These are phyloP conservation scores for Phanerodontia chrysosporium DNA, from an alignment of 768 basidiomycete species.

Conservation along the genomic window DNA sequence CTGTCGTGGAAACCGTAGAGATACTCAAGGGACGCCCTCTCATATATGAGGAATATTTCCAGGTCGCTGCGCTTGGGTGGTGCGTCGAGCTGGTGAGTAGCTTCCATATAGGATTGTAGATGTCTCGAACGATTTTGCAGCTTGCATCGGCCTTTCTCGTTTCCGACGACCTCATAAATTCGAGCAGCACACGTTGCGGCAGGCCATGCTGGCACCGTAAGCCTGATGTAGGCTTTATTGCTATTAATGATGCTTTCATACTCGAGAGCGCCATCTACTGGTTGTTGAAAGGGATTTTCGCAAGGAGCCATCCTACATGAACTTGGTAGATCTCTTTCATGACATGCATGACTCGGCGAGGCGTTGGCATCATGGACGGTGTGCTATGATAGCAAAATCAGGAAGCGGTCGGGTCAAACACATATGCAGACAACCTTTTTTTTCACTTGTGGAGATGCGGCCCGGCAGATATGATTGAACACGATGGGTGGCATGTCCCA, in stretches of 20 bases:
- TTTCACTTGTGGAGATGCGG: no score
- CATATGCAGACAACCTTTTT: no score
- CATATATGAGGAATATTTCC: constrained; percentile 81
- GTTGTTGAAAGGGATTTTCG: constrained; percentile 87
- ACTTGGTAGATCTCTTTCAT: constrained; percentile 88
- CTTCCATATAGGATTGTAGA: no score
- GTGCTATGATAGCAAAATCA: no score
- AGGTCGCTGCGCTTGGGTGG: constrained; percentile 90
- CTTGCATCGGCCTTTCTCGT: constrained; percentile 98
- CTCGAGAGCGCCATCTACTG: constrained; percentile 91
- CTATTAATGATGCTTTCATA: constrained; percentile 97
- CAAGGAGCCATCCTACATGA: constrained; percentile 73
- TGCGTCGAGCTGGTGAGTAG: constrained; percentile 84
- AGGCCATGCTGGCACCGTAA: constrained; percentile 93
- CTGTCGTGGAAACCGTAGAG: constrained; percentile 89
- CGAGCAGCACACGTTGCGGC: constrained; percentile 85
- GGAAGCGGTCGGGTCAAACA: no score
- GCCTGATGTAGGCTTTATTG: constrained; percentile 70
- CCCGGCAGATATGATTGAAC: no score
- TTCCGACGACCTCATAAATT: constrained; percentile 97
- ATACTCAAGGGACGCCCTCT: constrained; percentile 75
- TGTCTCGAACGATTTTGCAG: no score
- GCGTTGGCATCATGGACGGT: no score
- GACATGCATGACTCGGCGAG: no score
- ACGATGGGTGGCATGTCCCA: no score